Base-by-base conservation (phyloP, 805 yeast genomes). In the Candida ponderosae region DNA sequence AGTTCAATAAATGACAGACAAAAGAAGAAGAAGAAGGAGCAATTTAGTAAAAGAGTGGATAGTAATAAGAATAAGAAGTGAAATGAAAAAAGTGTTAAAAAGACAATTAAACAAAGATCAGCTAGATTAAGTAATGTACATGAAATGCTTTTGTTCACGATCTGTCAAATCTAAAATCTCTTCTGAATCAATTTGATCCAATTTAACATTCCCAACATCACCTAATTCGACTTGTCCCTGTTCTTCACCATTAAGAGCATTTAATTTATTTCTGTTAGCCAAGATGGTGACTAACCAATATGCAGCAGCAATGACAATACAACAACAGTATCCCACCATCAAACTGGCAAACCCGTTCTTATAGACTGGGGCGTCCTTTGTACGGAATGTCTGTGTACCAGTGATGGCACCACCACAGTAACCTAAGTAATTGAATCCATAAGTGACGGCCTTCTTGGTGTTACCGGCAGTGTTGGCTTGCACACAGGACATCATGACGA, bases 381-480 rank as follows among this genome's bases (percentile, higher is more conserved):
- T 47, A 39, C 62, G 60, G 54, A 68, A 69, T n/a, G 70, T 54
- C 42, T 69, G 74, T 2, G 75, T 65, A n/a, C 73, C 75, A 24
- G 66, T 60, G 34, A 70, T 53, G 29, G 66, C 61, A 28, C 69
- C 72, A 38, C 67, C 56, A 20, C 69, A 61, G 43, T 67, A 66
- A 14, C 64, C 67, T 30, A 61, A 42, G 33, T 58, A 62, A 47
- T 54, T 56, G 42, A 62, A 53, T 16, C 63, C 60, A 40, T 62
- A 57, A 18, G 57, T 53, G 18, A 54, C 56, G 14, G 64, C 54
- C 37, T 67, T 60, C 43, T 68, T 68, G 7, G 72, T 66, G 35
- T 65, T 57, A n/a, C 74, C 73, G 8, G 73, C 67, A 10, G 72
- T 66, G 41, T 69, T 68, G 8, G 71, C 62, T 37, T 61, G 62